Evolutionary conservation across 306 rosid genomes (phyloP), one percentile per base, ranked within the genome.

Genomic region (Erythrophleum fordii): DNA sequence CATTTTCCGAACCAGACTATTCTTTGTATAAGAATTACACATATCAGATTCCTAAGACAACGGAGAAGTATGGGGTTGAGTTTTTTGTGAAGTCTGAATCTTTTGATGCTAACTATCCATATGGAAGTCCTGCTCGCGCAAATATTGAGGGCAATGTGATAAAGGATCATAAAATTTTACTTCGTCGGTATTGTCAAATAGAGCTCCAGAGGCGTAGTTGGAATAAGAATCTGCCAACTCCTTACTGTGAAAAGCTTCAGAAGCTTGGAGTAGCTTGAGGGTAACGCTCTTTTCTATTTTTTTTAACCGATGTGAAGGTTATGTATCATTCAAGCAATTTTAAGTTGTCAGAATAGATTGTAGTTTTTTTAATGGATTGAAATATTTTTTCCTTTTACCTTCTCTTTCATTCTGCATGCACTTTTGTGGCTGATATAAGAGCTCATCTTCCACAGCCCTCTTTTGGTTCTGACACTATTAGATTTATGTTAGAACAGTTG

Each of bases 191-290:
- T 69, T 96, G 99, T 80, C 97, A 91, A 60, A 41, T 86, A 20
- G 99, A 96, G 86, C 78, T 89, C 31, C 99, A 96, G 76, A 85
- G 98, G 78, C 97, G 90, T 68, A 92, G 86, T 44, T 92, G 97
- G 99, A 92, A 87, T 77, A 92, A 78, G 85, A 90, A 93, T 68
- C 83, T 91, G 26, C 91, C 94, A 53, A 85, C 90, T 65, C 97
- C 97, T 85, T 88, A 96, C 80, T 96, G 99, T 45, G 89, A 89
- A 22, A 93, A 88, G 92, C 83, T 93, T 25, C 82, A 84, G 12
- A 79, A 60, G 28, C 86, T 92, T 77, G 91, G 85, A 17, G 69
- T 77, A 69, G 90, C 89, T 5, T 90, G 86, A 89, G 86, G 97
- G 94, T 89, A 85, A 86, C 70, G 86, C 67, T 72, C 16, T 66